phyloP scores from a whole-genome alignment of 108 stramenopile genomes.

The Schizochytrium sp. region DNA sequence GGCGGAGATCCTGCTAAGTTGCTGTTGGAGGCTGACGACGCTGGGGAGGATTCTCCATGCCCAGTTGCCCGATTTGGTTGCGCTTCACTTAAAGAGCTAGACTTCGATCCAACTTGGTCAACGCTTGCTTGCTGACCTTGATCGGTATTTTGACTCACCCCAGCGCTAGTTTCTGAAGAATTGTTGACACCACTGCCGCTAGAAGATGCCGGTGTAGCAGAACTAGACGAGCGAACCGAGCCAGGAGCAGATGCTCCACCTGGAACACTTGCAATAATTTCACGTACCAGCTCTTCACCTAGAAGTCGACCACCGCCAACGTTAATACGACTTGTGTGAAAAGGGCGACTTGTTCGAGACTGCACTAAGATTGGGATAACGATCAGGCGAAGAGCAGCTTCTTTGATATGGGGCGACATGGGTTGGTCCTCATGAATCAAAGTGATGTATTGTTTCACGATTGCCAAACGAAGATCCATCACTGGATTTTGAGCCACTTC shows the following conservation, averaged over 20 bases:
- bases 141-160: too few relatives aligned
- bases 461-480: neutral
- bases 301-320: neutral
- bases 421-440: neutral
- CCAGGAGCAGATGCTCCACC: neutral
- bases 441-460: neutral
- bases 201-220: too few relatives aligned
- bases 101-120: too few relatives aligned
- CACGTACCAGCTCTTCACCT: slow-evolving; percentile 32
- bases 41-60: too few relatives aligned
- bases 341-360: neutral
- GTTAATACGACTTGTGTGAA: neutral
- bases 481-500: slow-evolving; percentile 46
- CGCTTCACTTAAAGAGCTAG: too few relatives aligned
- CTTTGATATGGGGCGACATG: neutral
- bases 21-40: too few relatives aligned
- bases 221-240: too few relatives aligned
- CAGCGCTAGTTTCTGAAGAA: too few relatives aligned
- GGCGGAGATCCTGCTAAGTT: too few relatives aligned
- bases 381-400: slow-evolving; percentile 46
- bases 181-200: too few relatives aligned
- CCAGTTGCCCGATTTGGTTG: too few relatives aligned
- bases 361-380: slow-evolving; percentile 6
- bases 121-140: too few relatives aligned
- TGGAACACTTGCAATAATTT: neutral